phyloP scores from a whole-genome alignment of 2,329 filamentous ascomycete genomes.

The Cucurbitaria berberidis region DNA sequence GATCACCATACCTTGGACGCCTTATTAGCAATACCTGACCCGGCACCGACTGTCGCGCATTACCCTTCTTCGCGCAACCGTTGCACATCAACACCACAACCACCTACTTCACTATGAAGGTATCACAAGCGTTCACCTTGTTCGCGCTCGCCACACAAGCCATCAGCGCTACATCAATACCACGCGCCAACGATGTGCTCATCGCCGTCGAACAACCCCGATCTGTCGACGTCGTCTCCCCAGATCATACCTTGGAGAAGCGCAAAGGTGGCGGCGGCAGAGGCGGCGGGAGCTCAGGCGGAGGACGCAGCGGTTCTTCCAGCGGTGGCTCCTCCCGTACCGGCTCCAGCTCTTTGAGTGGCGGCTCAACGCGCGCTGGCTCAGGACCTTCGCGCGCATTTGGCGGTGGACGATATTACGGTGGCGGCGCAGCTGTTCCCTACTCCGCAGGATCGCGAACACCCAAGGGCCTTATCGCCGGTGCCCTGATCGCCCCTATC shows the following conservation, averaged over 20 bases:
- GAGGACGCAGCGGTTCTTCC: background rate
- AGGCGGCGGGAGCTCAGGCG: constrained; percentile 21
- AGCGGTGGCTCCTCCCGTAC: constrained; percentile 15
- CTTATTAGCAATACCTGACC: background rate
- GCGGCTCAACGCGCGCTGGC: constrained; percentile 60
- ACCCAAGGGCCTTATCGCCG: constrained; percentile 60
- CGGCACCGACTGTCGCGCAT: constrained; percentile 7
- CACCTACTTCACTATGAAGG: constrained; percentile 32
- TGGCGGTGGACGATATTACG: constrained; percentile 70
- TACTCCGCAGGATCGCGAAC: constrained; percentile 63
- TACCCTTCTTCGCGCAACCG: constrained; percentile 1
- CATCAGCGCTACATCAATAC: constrained; percentile 36
- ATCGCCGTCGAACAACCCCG: constrained; percentile 22
- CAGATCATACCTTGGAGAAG: constrained; percentile 44
- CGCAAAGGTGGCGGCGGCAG: constrained; percentile 48
- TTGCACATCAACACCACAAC: constrained; percentile 15
- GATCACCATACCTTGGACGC: background rate
- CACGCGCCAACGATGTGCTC: constrained; percentile 34
- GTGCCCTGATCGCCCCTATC: constrained; percentile 55
- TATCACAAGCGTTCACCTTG: constrained; percentile 31
- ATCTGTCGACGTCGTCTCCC: constrained; percentile 32
- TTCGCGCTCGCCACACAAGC: constrained; percentile 28
- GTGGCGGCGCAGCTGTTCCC: constrained; percentile 64
- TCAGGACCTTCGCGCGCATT: constrained; percentile 64
- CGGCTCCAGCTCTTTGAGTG: constrained; percentile 35